Base-by-base conservation (phyloP, 2,329 filamentous ascomycete species). In the Alternaria sp. region DNA sequence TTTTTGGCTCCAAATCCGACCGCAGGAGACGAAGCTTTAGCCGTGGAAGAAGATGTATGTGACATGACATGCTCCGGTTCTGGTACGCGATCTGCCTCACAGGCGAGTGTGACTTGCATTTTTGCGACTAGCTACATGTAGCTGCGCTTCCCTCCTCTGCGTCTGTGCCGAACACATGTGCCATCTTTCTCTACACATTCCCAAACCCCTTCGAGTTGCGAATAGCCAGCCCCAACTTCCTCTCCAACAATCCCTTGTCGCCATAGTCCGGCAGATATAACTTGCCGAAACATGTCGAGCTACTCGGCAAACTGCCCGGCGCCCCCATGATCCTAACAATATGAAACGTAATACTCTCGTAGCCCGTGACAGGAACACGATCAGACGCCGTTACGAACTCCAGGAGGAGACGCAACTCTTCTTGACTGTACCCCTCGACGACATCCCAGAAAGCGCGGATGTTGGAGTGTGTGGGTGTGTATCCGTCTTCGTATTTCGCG, bases 381-480 rank as follows among this genome's bases (percentile, higher is more conserved):
- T 97, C 94, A 71, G 90, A 95, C 0, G 95, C 95, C 13, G 96
- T 99, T 28, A 99, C 94, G 74, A 99, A 99, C 77, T 97, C 93
- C 30, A 99, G 85, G 32, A 99, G 82, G 72, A 88, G 89, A 56
- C 89, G 87, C 79, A 91, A 91, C 84, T 94, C 91, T 47, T 86
- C 84, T 15, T 90, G 85, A 62, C 88, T 85, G 74, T 88, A 96
- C 36, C 77, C 80, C 67, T 86, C 86, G 1, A 97, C 91, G 8
- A 97, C 86, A 12, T 85, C 85, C 96, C 96, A 99, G 77, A 99
- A 98, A 69, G 91, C 88, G 23, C 84, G 83, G 45, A 99, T 89
- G 1, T 90, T 88, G 13, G 84, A 87, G 68, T 96, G 90, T 0
- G 83, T 84, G 0, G 88, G 83, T 49, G 90, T 87, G 84, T 93